A percentile compares a stretch with the other conserved stretches of the same genome.
These are phyloP conservation scores for Lichtheimia hyalospora DNA, from an alignment of 371 early-diverging fungal genomes.

Conservation along the genomic window DNA sequence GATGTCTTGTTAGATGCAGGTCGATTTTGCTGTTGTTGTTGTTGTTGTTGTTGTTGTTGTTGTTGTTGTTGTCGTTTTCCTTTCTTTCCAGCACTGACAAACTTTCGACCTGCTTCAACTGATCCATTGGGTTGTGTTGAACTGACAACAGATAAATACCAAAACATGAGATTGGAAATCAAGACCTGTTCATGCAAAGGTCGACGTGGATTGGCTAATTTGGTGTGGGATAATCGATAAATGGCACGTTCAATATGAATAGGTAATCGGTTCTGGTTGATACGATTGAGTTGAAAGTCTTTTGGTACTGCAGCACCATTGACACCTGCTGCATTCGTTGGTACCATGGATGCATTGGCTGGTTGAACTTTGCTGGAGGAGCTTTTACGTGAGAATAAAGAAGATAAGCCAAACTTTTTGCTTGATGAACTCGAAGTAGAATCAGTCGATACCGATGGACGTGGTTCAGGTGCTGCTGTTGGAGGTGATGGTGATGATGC, in stretches of 20 bases:
- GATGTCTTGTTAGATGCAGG: background rate
- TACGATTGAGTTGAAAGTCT: slow-evolving; percentile 58
- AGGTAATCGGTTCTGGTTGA: slow-evolving; percentile 66
- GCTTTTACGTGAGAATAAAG: slow-evolving; percentile 20
- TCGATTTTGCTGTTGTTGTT: slow-evolving; percentile 1
- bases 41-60: slow-evolving; percentile 9
- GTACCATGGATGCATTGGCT: background rate
- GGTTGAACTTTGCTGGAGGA: slow-evolving; percentile 7
- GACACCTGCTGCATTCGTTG: background rate
- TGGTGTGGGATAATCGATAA: slow-evolving; percentile 90
- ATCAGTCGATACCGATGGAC: slow-evolving; percentile 10
- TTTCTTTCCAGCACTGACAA: slow-evolving; percentile 18
- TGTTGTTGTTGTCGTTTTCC: slow-evolving; percentile 14
- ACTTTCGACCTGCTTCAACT: slow-evolving; percentile 7
- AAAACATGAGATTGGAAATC: slow-evolving; percentile 95
- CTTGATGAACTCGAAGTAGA: background rate
- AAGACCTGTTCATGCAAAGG: slow-evolving; percentile 91
- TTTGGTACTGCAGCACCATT: slow-evolving; percentile 26
- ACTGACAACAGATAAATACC: slow-evolving; percentile 80
- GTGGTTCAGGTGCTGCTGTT: slow-evolving; percentile 9
- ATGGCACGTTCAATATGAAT: slow-evolving; percentile 87
- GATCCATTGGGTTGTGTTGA: slow-evolving; percentile 6
- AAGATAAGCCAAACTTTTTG: slow-evolving; percentile 21
- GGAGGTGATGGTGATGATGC: background rate
- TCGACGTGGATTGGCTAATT: slow-evolving; percentile 87